Evolutionary conservation across 1,284 basidiomycete genomes (phyloP), one percentile per base, ranked within the genome.

Genomic region (Cutaneotrichosporon sp.): DNA sequence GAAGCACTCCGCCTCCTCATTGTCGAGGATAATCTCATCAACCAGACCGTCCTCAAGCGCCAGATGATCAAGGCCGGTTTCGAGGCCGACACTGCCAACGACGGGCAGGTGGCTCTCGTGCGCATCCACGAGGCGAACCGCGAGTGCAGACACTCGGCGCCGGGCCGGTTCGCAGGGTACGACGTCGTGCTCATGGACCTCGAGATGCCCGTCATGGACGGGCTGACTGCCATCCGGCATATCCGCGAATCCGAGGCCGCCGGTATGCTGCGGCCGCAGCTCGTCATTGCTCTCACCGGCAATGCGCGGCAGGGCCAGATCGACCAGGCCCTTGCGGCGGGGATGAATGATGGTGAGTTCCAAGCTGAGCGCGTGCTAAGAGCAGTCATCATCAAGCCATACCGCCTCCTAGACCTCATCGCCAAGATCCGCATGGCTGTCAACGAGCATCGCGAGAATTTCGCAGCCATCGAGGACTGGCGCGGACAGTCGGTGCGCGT

Each of bases 11-110:
- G 60, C 43, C 55, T 75, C 17, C 61, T 72, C 6, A 63, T 75
- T 12, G 68, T 73, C 17, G 70, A 76, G 52, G 77, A 78, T 55
- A 78, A 78, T 52, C 51, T 69, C 26, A 76, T 78, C 66, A 77
- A 76, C 54, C 74, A 75, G 49, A 75, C 71, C 22, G 71, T 77
- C 1, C 58, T 78, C 10, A 67, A 67, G 49, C 65, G 75, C 2
- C 76, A 77, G 54, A 63, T 78, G 22, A 55, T 64, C 37, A 72
- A 71, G 47, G 67, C 69, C 3, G 71, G 71, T 7, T 57, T 72
- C 32, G 64, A 61, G 1, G 72, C 68, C 35, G 66, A 71, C 47
- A 38, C 26, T 14, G 76, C 75, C 3, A 67, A 70, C 39, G 69
- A 77, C 52, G 77, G 76, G 7, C 64, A 68, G 16, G 73, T 76